Conservation (phyloP, 305 asterid species). For the Stenogyne calaminthoides region DNA sequence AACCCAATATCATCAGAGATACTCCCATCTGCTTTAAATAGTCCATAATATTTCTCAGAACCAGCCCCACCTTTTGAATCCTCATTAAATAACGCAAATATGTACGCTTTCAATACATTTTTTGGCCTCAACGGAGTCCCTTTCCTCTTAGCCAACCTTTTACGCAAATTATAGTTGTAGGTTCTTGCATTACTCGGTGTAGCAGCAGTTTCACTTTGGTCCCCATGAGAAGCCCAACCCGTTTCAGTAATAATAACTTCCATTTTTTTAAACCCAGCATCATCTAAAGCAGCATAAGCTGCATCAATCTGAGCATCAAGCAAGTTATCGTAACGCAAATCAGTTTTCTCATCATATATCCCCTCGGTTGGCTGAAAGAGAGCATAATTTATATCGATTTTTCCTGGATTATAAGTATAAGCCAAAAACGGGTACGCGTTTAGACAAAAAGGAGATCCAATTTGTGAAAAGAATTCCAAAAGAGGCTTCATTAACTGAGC, state of each 20-base stretch:
- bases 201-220: constrained; percentile 82
- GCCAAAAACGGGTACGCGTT: constrained; percentile 96
- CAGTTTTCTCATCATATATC: constrained; percentile 61
- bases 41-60: constrained; percentile 81
- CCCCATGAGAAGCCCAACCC: constrained; percentile 99
- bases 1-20: constrained; percentile 82
- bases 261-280: constrained; percentile 73
- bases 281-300: constrained; percentile 87
- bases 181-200: constrained; percentile 75
- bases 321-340: constrained; percentile 86
- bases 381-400: constrained; percentile 81
- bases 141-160: constrained; percentile 84
- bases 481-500: constrained; percentile 84
- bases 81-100: constrained; percentile 92
- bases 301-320: constrained; percentile 98
- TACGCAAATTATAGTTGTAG: constrained; percentile 74
- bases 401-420: constrained; percentile 60
- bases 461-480: constrained; percentile 65
- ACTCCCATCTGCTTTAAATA: constrained; percentile 87
- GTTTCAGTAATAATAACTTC: constrained; percentile 94
- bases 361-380: constrained; percentile 75
- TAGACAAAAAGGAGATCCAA: constrained; percentile 88
- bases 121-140: constrained; percentile 95
- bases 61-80: constrained; percentile 64
- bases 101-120: constrained; percentile 68